These are phyloP conservation scores for Saccharomyces eubayanus DNA, from an alignment of 805 yeast genomes.

Conservation along the genomic window DNA sequence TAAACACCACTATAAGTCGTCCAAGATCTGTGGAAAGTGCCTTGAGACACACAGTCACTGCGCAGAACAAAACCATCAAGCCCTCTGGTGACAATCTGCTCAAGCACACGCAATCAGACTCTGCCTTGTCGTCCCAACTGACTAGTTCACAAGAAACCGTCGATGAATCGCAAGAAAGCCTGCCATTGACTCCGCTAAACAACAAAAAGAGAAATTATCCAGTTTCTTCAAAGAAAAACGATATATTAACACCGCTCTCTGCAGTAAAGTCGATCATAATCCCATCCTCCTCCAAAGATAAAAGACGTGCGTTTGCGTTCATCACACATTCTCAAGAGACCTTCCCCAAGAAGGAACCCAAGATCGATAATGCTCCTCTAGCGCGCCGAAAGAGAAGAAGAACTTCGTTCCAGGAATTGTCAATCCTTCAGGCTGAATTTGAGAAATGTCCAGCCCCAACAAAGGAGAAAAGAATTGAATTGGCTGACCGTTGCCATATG, in stretches of 20 bases:
- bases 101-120: not conserved
- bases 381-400: slow-evolving; percentile 94
- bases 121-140: not conserved
- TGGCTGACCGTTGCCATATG: slow-evolving; percentile 80
- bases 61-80: not conserved
- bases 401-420: slow-evolving; percentile 80
- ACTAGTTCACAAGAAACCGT: not conserved
- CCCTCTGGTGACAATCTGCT: not conserved
- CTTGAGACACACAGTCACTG: slow-evolving; percentile 16
- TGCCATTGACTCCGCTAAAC: slow-evolving; percentile 2
- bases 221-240: slow-evolving; percentile 12
- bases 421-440: slow-evolving; percentile 75
- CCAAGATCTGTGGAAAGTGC: slow-evolving; percentile 23
- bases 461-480: slow-evolving; percentile 61
- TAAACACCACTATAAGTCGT: slow-evolving; percentile 11
- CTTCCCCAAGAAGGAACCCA: slow-evolving; percentile 72
- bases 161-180: not conserved
- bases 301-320: slow-evolving; percentile 59
- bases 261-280: slow-evolving; percentile 28
- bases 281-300: slow-evolving; percentile 25
- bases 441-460: slow-evolving; percentile 72
- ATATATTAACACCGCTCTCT: slow-evolving; percentile 27
- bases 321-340: slow-evolving; percentile 90
- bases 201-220: slow-evolving; percentile 3
- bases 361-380: slow-evolving; percentile 81